Percentiles rank a stretch among this genome's conserved stretches.
phyloP scores from a whole-genome alignment of 345 rosid genomes.

The Boechera retrofracta region DNA sequence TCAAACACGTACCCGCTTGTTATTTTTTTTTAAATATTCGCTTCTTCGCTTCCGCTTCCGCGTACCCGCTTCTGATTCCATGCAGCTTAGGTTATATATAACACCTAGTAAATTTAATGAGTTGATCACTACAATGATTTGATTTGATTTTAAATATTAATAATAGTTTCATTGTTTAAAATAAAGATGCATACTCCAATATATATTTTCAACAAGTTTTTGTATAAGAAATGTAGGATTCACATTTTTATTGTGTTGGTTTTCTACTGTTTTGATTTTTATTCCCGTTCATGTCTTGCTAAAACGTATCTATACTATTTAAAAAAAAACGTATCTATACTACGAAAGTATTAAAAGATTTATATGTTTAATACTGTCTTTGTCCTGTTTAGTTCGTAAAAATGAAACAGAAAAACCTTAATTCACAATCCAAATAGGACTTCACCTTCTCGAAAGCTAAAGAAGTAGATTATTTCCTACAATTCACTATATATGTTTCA shows the following conservation, averaged over 20 bases:
- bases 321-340: too few relatives aligned
- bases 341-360: too few relatives aligned
- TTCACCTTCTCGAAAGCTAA: background rate
- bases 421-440: background rate
- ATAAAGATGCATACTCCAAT: background rate
- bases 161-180: background rate
- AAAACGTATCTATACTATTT: too few relatives aligned
- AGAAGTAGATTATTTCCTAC: background rate
- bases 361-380: background rate
- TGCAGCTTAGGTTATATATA: background rate
- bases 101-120: constrained; percentile 1
- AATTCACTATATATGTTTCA: background rate
- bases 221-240: too few relatives aligned
- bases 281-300: too few relatives aligned
- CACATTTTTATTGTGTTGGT: background rate
- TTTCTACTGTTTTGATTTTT: background rate
- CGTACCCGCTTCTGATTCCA: too few relatives aligned
- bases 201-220: background rate
- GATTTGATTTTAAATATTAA: background rate
- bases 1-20: too few relatives aligned
- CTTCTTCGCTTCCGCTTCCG: too few relatives aligned
- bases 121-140: background rate
- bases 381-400: background rate
- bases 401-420: background rate
- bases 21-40: too few relatives aligned